Base-by-base conservation (phyloP, 108 stramenopile genomes). In the Skeletonema grethae region DNA sequence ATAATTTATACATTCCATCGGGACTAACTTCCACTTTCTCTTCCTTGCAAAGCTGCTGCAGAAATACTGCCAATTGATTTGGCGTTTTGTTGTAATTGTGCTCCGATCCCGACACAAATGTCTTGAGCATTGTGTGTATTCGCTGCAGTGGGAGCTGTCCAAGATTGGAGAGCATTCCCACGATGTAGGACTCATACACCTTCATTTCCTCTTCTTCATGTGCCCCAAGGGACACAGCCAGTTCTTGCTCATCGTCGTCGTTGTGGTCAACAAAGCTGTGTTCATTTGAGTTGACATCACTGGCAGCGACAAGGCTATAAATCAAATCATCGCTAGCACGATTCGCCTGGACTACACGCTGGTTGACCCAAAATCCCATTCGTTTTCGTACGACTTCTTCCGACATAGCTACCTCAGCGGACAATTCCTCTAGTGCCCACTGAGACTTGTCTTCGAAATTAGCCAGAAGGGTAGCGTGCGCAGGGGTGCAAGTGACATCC, bases 121-220 rank as follows among this genome's bases (percentile, higher is more conserved):
- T 91, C 69, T 93, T 96, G 38, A 98, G 84, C 86, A 91, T 93
- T 18, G 91, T 82, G 67, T 96, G 95, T 48, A 98, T 95, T 22
- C 91, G 75, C 7, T 87, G 84, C 38, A 98, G 62, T 22, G 92
- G 90, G 1, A 96, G 75, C 55, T 87, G 82, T 0, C 91, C 93
- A 10, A 93, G 74, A 55, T 91, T 94, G 8, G 87, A 89, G 38
- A 98, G 84, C 95, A 96, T 94, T 13, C 97, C 96, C 38, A 86
- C 61, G 62, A 98, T 87, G 67, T 90, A 98, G 41, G 85, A 86
- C 59, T 90, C 84, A 64, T 83, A 94, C 2, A 94, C 79, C 60
- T 88, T 86, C 85, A 90, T 85, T 61, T 93, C 90, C 72, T 95
- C 94, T 18, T 90, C 93, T 63, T 92, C 83, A 30, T 94, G 87